A percentile compares a stretch with the other conserved stretches of the same genome.
These are phyloP conservation scores for Pseudopediastrum boryanum DNA, from an alignment of 139 green algal species.

Conservation along the genomic window DNA sequence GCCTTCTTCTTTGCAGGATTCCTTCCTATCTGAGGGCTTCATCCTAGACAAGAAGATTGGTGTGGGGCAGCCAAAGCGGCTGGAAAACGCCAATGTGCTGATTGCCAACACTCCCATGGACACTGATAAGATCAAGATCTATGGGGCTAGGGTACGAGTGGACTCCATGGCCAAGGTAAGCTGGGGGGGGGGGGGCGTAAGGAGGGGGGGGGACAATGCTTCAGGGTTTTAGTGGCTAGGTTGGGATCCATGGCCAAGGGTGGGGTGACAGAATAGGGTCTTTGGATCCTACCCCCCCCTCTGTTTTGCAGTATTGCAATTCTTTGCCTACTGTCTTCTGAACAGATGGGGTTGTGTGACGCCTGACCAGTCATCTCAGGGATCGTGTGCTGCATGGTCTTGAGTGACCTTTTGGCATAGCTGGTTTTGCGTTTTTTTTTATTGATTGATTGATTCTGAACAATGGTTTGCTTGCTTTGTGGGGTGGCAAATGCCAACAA, in stretches of 20 bases:
- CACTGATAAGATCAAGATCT: slow-evolving; percentile 99
- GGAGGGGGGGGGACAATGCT: not conserved
- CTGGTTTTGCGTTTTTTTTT: too few relatives aligned
- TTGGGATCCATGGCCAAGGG: not conserved
- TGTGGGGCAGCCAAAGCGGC: slow-evolving; percentile 94
- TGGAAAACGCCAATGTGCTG: slow-evolving; percentile 97
- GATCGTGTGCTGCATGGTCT: too few relatives aligned
- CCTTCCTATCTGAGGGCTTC: slow-evolving; percentile 98
- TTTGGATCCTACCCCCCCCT: too few relatives aligned
- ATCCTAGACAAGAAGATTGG: slow-evolving; percentile 99
- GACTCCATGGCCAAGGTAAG: slow-evolving; percentile 88
- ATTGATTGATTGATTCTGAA: too few relatives aligned
- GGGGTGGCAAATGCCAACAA: too few relatives aligned
- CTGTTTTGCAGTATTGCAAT: too few relatives aligned
- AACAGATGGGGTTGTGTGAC: too few relatives aligned
- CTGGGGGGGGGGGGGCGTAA: not conserved
- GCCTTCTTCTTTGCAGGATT: slow-evolving; percentile 65
- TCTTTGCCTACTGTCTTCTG: too few relatives aligned
- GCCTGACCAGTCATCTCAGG: too few relatives aligned
- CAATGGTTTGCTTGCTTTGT: too few relatives aligned
- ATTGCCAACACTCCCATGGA: slow-evolving; percentile 99
- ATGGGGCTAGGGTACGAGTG: slow-evolving; percentile 80
- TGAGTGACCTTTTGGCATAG: too few relatives aligned
- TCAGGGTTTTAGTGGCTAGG: not conserved
- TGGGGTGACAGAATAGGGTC: not conserved